Conservation (phyloP, 331 rosid genomes). For the Phaseolus coccineus region DNA sequence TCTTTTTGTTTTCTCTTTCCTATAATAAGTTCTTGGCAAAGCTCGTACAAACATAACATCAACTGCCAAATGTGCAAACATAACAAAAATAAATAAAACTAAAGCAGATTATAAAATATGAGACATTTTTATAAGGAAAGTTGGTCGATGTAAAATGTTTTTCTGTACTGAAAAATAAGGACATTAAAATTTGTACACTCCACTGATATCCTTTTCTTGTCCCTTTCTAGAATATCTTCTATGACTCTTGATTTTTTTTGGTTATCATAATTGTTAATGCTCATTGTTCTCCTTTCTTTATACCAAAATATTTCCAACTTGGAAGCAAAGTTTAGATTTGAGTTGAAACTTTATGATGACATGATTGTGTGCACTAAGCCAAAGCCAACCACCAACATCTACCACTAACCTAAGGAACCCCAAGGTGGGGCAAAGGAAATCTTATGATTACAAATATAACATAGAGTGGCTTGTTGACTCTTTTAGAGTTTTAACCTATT, state of each 20-base stretch:
- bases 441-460: too few relatives aligned
- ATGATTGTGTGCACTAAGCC: conserved; percentile 4
- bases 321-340: conserved; percentile 31
- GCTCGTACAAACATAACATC: too few relatives aligned
- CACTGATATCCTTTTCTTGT: not conserved
- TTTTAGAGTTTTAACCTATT: too few relatives aligned
- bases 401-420: not conserved
- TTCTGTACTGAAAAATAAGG: too few relatives aligned
- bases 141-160: too few relatives aligned
- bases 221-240: not conserved
- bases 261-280: conserved; percentile 1
- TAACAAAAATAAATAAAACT: too few relatives aligned
- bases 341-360: conserved; percentile 1
- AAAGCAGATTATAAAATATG: too few relatives aligned
- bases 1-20: too few relatives aligned
- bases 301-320: not conserved
- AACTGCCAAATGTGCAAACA: too few relatives aligned
- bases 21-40: too few relatives aligned
- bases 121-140: too few relatives aligned
- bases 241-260: not conserved
- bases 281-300: conserved; percentile 6
- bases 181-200: not conserved
- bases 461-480: too few relatives aligned
- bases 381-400: conserved; percentile 27
- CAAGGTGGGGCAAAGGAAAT: conserved; percentile 2